A percentile compares a stretch with the other conserved stretches of the same genome.
phyloP scores from a whole-genome alignment of 2,329 filamentous ascomycete species.

The Tolypocladium amazonense region DNA sequence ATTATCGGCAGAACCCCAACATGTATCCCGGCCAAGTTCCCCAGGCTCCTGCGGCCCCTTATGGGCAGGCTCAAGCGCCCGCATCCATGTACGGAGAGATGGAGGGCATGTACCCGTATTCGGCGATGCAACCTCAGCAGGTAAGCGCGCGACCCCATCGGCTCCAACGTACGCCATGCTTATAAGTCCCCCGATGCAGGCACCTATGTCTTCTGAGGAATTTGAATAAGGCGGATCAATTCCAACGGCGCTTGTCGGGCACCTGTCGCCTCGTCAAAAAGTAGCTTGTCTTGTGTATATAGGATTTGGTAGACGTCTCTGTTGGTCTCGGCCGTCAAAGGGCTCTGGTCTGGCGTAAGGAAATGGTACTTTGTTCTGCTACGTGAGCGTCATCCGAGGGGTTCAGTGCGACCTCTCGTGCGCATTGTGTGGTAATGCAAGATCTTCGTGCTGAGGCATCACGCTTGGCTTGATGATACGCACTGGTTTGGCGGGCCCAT shows the following conservation, averaged over 20 bases:
- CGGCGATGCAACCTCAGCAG: constrained; percentile 72
- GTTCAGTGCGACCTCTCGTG: not conserved
- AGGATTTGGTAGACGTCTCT: not conserved
- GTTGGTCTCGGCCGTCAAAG: not conserved
- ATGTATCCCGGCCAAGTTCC: constrained; percentile 80
- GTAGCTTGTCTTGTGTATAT: constrained; percentile 5
- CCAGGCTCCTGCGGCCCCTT: constrained; percentile 57
- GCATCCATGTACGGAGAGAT: constrained; percentile 65
- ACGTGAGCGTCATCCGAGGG: not conserved
- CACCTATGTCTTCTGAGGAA: constrained; percentile 33
- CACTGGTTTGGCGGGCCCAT: not conserved
- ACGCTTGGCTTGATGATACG: not conserved
- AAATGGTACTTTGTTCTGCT: not conserved
- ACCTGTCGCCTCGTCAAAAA: not conserved
- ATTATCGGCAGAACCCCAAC: constrained; percentile 67
- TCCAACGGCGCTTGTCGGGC: not conserved
- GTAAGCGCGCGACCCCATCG: constrained; percentile 37
- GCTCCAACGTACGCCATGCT: constrained; percentile 1
- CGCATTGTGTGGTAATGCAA: not conserved
- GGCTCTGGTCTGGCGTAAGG: constrained; percentile 10
- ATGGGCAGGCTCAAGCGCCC: constrained; percentile 65
- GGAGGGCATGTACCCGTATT: constrained; percentile 77
- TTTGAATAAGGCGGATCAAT: constrained; percentile 19
- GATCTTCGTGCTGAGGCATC: not conserved
- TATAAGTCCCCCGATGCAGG: constrained; percentile 16